Evolutionary conservation across 2,329 filamentous ascomycete species (phyloP).

Genomic region (Trichoderma sp.): DNA sequence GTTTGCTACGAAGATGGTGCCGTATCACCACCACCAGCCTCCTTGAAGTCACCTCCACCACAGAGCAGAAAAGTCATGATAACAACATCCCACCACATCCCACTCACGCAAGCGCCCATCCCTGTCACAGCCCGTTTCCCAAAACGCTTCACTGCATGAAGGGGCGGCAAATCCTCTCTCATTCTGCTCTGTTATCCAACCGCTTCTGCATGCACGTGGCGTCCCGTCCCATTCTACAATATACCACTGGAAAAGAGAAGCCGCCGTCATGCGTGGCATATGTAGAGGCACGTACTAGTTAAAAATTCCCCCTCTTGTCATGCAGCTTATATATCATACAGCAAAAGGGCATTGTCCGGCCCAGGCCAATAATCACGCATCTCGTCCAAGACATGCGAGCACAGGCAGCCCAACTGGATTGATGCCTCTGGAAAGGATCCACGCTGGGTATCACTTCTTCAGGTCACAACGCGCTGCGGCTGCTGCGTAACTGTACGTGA

Average conservation of each 20-base stretch:
- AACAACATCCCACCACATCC: conserved; percentile 19
- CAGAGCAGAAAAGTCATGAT: not conserved
- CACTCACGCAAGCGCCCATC: conserved; percentile 4
- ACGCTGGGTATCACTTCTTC: not conserved
- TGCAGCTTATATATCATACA: conserved; percentile 16
- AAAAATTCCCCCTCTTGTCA: not conserved
- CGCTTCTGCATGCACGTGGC: conserved; percentile 21
- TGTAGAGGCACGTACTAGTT: not conserved
- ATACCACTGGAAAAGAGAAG: not conserved
- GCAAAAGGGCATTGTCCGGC: not conserved
- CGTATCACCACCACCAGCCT: not conserved
- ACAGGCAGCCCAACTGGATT: not conserved
- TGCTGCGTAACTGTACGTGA: not conserved
- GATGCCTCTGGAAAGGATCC: not conserved
- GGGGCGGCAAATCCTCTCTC: conserved; percentile 5
- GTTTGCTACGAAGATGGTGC: not conserved
- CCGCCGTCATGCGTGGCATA: conserved; percentile 2
- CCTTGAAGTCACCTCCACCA: not conserved
- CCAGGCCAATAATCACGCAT: conserved; percentile 3
- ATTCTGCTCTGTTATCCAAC: not conserved
- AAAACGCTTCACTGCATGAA: conserved; percentile 18
- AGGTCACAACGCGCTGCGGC: not conserved
- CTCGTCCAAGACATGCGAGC: not conserved
- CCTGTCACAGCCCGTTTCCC: conserved; percentile 14
- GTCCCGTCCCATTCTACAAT: not conserved